Evolutionary conservation across 441 rosid species (phyloP).

Genomic region (Adansonia gregorii): DNA sequence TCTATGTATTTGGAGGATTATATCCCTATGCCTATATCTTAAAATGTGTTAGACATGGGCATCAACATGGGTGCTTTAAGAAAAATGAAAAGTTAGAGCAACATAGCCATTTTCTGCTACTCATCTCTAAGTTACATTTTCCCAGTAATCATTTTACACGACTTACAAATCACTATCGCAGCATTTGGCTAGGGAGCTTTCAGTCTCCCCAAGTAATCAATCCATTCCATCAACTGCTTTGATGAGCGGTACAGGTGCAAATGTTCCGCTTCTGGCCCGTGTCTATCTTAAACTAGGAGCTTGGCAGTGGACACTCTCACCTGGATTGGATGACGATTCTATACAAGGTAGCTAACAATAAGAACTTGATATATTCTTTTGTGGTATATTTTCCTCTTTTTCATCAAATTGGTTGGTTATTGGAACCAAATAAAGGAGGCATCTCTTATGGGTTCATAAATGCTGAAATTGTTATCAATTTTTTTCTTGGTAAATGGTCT

Average conservation of each 20-base stretch:
- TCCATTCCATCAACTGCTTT: slow-evolving; percentile 54
- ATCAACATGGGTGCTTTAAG: no score
- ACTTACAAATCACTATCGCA: slow-evolving; percentile 37
- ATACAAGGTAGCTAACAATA: slow-evolving; percentile 65
- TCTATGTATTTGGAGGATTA: no score
- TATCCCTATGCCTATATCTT: no score
- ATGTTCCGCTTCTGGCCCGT: slow-evolving; percentile 85
- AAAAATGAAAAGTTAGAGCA: no score
- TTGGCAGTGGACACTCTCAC: slow-evolving; percentile 93
- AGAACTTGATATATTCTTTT: neutral
- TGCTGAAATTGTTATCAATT: slow-evolving; percentile 26
- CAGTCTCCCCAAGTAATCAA: slow-evolving; percentile 64
- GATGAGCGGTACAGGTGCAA: slow-evolving; percentile 52
- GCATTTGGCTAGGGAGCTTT: slow-evolving; percentile 82
- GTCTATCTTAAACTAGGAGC: slow-evolving; percentile 86
- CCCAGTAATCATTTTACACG: slow-evolving; percentile 30
- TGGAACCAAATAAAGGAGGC: neutral
- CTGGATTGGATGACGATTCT: slow-evolving; percentile 91
- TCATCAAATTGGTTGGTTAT: neutral
- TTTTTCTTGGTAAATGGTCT: slow-evolving; percentile 25
- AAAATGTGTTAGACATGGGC: no score
- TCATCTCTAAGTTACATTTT: slow-evolving; percentile 21
- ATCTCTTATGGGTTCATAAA: neutral
- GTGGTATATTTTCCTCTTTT: neutral
- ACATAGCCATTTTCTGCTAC: neutral